Evolutionary conservation across 2,329 filamentous ascomycete species (phyloP), one percentile per base, ranked within the genome.

Genomic region (Hypoxylon sp.): DNA sequence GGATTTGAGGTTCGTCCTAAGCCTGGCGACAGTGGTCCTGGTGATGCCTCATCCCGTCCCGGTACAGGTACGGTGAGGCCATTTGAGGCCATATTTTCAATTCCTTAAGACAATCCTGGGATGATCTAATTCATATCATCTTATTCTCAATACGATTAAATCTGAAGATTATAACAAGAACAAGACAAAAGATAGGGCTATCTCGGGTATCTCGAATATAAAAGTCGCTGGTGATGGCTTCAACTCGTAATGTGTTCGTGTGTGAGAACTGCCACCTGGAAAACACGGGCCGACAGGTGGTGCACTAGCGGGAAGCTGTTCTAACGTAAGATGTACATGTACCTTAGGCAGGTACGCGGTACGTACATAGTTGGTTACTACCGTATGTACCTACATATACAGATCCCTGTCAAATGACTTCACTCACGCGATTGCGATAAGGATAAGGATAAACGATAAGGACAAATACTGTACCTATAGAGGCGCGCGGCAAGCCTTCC

Each of bases 1-100:
- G 93, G 91, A 79, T 89, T 93, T 13, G 82, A 75, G 19, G 82
- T 75, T 67, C 80, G 86, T 51, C 78, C 72, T 1, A 77, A 71
- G 23, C 71, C 70, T 13, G 77, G 78, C 9, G 78, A 79, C n/a
- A 77, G 63, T 13, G 76, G 74, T 17, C 75, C 73, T 45, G 71
- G 65, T 25, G 72, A 73, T 63, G 69, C 21, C 9, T 67, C 68
- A 69, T 79, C 74, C 63, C 70, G 70, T 46, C 70, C 64, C 13
- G 75, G 75, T 25, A 76, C 72, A 56, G 71, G 72, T 65, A 71
- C 65, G 63, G 52, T 64, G n/a, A 68, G 70, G 63, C 73, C 75
- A 63, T 74, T 70, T 50, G 73, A 72, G 73, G 77, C 75, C 78
- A 73, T 79, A 66, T 62, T 75, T 70, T 32, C 60, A 71, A 52